Conservation (phyloP, 169 alveolate genomes). For the Eimeria acervulina region DNA sequence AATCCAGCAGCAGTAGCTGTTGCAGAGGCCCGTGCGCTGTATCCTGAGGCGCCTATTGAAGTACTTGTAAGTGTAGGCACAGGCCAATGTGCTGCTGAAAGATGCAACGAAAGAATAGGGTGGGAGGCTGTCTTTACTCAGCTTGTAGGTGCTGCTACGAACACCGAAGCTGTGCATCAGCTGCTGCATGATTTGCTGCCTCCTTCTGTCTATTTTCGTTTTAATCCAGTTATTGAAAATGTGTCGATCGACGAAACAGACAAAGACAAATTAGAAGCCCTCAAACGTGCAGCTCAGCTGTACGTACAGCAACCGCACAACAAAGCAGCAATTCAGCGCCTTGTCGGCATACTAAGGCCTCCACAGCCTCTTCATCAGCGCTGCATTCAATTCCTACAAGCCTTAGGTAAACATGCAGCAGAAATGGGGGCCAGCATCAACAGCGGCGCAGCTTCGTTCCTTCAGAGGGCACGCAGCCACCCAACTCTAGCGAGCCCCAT, state of each 20-base stretch:
- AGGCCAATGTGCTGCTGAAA: conserved; percentile 86
- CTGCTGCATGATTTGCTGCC: conserved; percentile 85
- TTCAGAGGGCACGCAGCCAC: background rate
- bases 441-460: background rate
- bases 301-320: conserved; percentile 78
- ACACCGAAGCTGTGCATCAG: conserved; percentile 88
- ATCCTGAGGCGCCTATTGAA: conserved; percentile 89
- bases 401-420: background rate
- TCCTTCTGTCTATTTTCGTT: conserved; percentile 86
- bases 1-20: conserved; percentile 93
- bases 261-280: conserved; percentile 82
- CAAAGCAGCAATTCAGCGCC: background rate
- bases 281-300: conserved; percentile 85
- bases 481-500: background rate
- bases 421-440: background rate
- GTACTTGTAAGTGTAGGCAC: conserved; percentile 92
- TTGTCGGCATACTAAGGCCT: background rate
- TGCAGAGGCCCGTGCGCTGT: conserved; percentile 89
- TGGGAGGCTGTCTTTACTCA: conserved; percentile 88
- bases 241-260: conserved; percentile 87
- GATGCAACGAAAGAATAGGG: conserved; percentile 80
- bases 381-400: background rate
- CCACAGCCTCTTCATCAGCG: background rate
- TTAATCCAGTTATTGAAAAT: conserved; percentile 87
- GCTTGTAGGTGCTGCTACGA: conserved; percentile 87